These are phyloP conservation scores for Rhodomyrtus psidioides DNA, from an alignment of 441 rosid genomes.

Conservation along the genomic window DNA sequence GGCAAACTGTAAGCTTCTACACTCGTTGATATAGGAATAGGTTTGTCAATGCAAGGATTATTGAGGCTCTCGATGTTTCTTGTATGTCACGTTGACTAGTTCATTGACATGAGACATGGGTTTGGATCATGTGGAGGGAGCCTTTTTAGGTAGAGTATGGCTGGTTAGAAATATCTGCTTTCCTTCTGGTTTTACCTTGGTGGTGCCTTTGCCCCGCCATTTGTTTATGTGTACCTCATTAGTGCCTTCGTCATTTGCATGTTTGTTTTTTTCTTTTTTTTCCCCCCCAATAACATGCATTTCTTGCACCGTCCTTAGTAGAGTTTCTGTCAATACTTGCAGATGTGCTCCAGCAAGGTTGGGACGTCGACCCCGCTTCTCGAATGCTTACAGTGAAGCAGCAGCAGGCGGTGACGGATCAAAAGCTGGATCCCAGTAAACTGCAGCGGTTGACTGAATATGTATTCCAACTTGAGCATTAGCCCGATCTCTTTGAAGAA, in stretches of 20 bases:
- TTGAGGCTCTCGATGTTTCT: background rate
- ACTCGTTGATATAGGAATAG: background rate
- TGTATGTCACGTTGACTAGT: background rate
- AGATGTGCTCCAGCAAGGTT: slow-evolving; percentile 66
- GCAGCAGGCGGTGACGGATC: slow-evolving; percentile 46
- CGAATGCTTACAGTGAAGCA: slow-evolving; percentile 75
- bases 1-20: slow-evolving; percentile 50
- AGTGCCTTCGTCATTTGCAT: background rate
- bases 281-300: background rate
- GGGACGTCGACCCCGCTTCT: slow-evolving; percentile 55
- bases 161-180: background rate
- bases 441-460: slow-evolving; percentile 80
- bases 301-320: background rate
- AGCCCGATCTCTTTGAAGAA: background rate
- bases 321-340: slow-evolving; percentile 7
- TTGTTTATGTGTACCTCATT: background rate
- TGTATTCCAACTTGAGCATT: slow-evolving; percentile 90
- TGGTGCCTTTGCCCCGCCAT: background rate
- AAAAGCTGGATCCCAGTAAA: slow-evolving; percentile 66
- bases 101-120: background rate
- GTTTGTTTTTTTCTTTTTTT: background rate
- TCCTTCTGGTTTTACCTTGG: background rate
- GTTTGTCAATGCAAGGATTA: background rate
- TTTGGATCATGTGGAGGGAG: background rate
- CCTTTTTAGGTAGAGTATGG: background rate